A percentile compares a stretch with the other conserved stretches of the same genome.
Evolutionary conservation across 768 basidiomycete species (phyloP).

Genomic region (Boletellus sp.): DNA sequence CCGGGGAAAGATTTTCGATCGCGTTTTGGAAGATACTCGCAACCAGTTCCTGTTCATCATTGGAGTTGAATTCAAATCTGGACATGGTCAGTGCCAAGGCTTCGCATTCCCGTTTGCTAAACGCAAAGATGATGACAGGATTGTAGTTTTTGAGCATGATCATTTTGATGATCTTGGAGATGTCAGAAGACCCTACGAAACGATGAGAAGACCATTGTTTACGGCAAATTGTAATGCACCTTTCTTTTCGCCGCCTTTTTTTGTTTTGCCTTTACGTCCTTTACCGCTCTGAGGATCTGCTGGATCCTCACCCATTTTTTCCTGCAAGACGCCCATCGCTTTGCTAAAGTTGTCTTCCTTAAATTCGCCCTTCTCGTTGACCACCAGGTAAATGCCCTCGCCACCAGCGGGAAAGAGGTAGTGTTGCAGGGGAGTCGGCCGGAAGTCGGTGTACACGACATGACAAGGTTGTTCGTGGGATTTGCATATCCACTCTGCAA

Average conservation of each 20-base stretch:
- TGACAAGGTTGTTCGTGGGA: constrained; percentile 98
- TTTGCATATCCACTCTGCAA: constrained; percentile 98
- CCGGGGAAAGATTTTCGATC: constrained; percentile 80
- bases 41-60: constrained; percentile 88
- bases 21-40: constrained; percentile 91
- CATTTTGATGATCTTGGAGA: constrained; percentile 97
- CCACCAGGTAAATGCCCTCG: constrained; percentile 95
- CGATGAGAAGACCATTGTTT: constrained; percentile 2
- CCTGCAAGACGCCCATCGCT: constrained; percentile 92
- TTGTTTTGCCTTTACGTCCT: constrained; percentile 88
- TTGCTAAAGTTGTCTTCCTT: constrained; percentile 96
- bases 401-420: constrained; percentile 97
- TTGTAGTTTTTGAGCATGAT: constrained; percentile 98
- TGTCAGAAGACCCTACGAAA: constrained; percentile 76
- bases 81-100: constrained; percentile 84
- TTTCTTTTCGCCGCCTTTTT: constrained; percentile 91
- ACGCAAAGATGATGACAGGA: constrained; percentile 97
- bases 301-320: constrained; percentile 84
- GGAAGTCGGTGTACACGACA: constrained; percentile 98
- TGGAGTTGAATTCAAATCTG: constrained; percentile 93
- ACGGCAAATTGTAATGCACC: constrained; percentile 40
- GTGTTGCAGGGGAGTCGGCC: constrained; percentile 96
- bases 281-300: constrained; percentile 82
- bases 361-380: constrained; percentile 98
- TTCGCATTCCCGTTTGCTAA: constrained; percentile 98